Base-by-base conservation (phyloP, 176 grass and related monocot genomes). In the Rhynchospora breviuscula region DNA sequence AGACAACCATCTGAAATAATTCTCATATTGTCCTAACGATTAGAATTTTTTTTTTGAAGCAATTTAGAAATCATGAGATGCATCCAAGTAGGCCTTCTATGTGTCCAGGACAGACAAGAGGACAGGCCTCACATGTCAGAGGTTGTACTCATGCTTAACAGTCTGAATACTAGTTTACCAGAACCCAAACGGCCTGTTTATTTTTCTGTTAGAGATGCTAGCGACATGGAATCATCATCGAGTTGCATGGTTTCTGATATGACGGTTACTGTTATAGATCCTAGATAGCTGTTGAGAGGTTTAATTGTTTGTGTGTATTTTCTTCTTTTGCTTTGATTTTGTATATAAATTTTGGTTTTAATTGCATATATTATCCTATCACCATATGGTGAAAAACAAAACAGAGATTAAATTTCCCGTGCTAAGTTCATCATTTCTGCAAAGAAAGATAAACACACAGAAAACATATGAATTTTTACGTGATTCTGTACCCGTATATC, bases 71-170 rank as follows among this genome's bases (percentile, higher is more conserved):
- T 86, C 52, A 67, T 85, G 64, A 88, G 89, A 63, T 97, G 89
- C 81, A 81, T 93, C 52, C 91, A 97, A 81, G 85, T 97, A 7
- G 94, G 87, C 18, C 87, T 93, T 57, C 72, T 97, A 47, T 97
- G 94, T 68, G 91, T 91, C 43, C 94, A 97, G 85, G 94, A 97
- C 58, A 60, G 88, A 5, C 61, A 89, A 15, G 85, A 92, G 67
- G 90, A 91, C 26, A 88, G 94, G 56, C 94, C 94, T n/a, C 75
- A 67, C 66, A 97, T 93, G 91, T 79, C 84, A 21, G 66, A 85
- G 49, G 94, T 84, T 82, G 84, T 88, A 71, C 26, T 97, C 81
- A 91, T 89, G 89, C 78, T 97, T 46, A 80, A 82, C 63, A 97
- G 92, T 83, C 89, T 79, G 6, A 68, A 86, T 11, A 56, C 80